Evolutionary conservation across 805 yeast genomes (phyloP), one percentile per base, ranked within the genome.

Genomic region (Yamadazyma philogaea): DNA sequence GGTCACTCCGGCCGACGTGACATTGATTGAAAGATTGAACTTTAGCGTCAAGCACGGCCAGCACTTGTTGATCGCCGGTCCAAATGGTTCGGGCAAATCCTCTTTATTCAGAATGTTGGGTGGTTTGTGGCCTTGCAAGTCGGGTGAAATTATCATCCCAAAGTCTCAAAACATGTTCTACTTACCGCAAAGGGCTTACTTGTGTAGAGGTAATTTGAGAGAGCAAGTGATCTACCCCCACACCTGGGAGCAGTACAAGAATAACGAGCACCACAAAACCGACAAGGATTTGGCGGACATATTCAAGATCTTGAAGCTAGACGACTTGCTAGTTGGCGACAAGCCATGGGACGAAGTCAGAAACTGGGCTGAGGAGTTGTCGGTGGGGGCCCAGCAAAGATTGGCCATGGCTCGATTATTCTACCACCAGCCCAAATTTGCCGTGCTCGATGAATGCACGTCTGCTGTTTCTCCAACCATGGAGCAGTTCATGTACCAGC

Each of bases 71-170:
- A 89, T 90, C 58, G 89, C 91, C 7, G 98, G 98, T 0, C 97
- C 97, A 11, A 90, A 90, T 57, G 98, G 98, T 1, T 86, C 96
- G 49, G 98, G 98, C 20, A 90, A 90, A 64, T 89, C 96, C 0
- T 90, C 97, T 0, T 68, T 90, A 44, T 90, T 90, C 62, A 77
- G 98, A 57, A 78, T 90, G 55, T 74, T 90, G 36, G 96, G 97
- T 42, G 96, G 96, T 0, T 71, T 90, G 51, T 90, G 98, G 98
- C 95, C 93, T 2, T 82, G 89, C 16, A 69, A 75, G 34, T 61
- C 66, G 10, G 82, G 82, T 10, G 59, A 64, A 18, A 74, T 87
- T 30, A 75, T 75, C 5, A 78, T 86, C 20, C 95, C 95, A 6
- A 71, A 72, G 32, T 67, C 77, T 3, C 76, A 77, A 53, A 78